A percentile compares a stretch with the other conserved stretches of the same genome.
phyloP scores from a whole-genome alignment of 2,329 filamentous ascomycete species.

The Fusarium sp. region DNA sequence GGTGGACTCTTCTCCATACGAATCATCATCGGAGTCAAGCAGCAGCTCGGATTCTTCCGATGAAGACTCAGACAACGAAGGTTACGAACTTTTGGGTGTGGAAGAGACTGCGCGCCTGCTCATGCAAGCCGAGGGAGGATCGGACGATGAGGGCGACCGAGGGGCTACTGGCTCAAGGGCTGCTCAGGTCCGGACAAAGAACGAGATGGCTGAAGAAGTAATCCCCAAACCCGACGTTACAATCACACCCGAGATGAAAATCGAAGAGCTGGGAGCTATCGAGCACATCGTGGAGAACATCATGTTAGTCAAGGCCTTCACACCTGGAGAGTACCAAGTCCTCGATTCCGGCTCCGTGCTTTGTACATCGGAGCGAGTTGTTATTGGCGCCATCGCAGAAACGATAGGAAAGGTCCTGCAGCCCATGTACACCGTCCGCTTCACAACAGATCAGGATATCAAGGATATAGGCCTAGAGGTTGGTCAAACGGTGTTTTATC shows the following conservation, averaged over 20 bases:
- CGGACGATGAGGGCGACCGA: constrained; percentile 79
- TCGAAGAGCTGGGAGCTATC: constrained; percentile 80
- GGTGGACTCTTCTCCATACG: constrained; percentile 80
- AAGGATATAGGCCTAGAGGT: constrained; percentile 74
- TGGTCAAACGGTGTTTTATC: constrained; percentile 82
- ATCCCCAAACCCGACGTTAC: constrained; percentile 81
- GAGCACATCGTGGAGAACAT: constrained; percentile 84
- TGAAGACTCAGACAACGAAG: constrained; percentile 70
- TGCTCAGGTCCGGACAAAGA: constrained; percentile 79
- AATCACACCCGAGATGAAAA: constrained; percentile 82
- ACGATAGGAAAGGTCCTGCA: constrained; percentile 87
- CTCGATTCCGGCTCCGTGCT: constrained; percentile 87
- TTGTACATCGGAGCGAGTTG: constrained; percentile 78
- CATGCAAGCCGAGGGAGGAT: constrained; percentile 84
- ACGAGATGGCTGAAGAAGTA: constrained; percentile 77
- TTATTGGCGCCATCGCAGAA: constrained; percentile 87
- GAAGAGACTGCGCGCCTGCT: constrained; percentile 87
- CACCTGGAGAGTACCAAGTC: constrained; percentile 84
- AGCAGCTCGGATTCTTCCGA: constrained; percentile 71
- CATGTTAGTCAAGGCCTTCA: constrained; percentile 82
- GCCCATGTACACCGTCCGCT: constrained; percentile 87
- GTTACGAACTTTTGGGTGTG: constrained; percentile 80
- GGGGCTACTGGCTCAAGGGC: constrained; percentile 56
- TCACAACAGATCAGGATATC: constrained; percentile 77
- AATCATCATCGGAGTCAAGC: constrained; percentile 73